phyloP scores from a whole-genome alignment of 1,284 basidiomycete species.

The Mrakiaceae sp. region DNA sequence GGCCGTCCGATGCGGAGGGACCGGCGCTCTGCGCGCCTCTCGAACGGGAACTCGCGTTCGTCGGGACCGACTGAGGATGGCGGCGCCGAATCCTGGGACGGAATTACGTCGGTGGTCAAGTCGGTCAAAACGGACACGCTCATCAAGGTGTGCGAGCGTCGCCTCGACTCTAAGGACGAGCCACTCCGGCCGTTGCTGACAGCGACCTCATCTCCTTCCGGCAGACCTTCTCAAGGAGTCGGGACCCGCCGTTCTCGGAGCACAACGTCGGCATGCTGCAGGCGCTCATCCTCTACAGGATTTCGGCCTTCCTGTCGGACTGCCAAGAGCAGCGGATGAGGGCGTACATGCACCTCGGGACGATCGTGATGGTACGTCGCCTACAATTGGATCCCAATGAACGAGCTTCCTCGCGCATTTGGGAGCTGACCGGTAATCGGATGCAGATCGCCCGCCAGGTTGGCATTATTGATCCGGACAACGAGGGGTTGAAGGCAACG shows the following conservation, averaged over 20 bases:
- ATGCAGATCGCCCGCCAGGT: slow-evolving; percentile 34
- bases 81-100: no score
- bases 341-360: slow-evolving; percentile 34
- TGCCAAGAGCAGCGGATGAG: slow-evolving; percentile 30
- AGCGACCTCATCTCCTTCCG: not conserved
- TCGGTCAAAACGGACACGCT: slow-evolving; percentile 39
- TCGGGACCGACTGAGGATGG: no score
- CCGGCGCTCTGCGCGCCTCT: no score
- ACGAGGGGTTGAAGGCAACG: no score
- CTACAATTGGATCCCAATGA: no score
- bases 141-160: slow-evolving; percentile 33
- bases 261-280: slow-evolving; percentile 36
- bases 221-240: no score
- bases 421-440: no score
- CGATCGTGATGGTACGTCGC: slow-evolving; percentile 30
- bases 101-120: no score
- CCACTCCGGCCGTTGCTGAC: not conserved
- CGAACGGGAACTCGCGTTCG: no score
- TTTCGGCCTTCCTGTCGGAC: slow-evolving; percentile 34
- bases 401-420: not conserved
- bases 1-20: not conserved
- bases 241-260: no score
- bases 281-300: slow-evolving; percentile 35
- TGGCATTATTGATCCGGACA: slow-evolving; percentile 29
- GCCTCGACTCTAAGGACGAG: slow-evolving; percentile 27